These are phyloP conservation scores for Cercophora samala DNA, from an alignment of 495 filamentous ascomycete genomes.

Conservation along the genomic window DNA sequence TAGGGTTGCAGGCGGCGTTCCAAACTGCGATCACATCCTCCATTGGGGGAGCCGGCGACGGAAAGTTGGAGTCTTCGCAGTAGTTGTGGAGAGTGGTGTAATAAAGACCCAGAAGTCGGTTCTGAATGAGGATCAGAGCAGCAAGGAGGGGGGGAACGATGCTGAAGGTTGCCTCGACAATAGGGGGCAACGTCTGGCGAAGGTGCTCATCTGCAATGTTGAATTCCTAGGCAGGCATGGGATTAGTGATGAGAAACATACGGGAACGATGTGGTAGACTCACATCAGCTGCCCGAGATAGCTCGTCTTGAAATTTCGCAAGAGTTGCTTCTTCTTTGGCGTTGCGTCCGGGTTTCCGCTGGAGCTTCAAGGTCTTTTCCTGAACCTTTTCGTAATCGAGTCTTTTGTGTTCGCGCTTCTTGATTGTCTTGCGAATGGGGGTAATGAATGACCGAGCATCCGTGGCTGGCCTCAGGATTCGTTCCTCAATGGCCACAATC, in stretches of 20 bases:
- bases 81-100: constrained; percentile 83
- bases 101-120: constrained; percentile 74
- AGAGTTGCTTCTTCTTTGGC: constrained; percentile 75
- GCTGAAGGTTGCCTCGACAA: constrained; percentile 71
- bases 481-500: constrained; percentile 65
- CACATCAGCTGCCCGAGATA: constrained; percentile 65
- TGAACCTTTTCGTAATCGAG: constrained; percentile 83
- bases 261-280: constrained; percentile 13
- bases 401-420: constrained; percentile 86
- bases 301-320: constrained; percentile 74
- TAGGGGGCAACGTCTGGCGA: constrained; percentile 66
- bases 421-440: constrained; percentile 85
- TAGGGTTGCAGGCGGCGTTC: constrained; percentile 60
- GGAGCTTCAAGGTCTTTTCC: constrained; percentile 64
- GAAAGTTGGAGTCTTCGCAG: constrained; percentile 66
- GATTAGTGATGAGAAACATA: constrained; percentile 19
- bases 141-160: constrained; percentile 74
- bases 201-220: constrained; percentile 77
- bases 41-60: constrained; percentile 70
- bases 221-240: constrained; percentile 63
- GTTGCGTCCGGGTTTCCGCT: constrained; percentile 67
- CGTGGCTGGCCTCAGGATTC: constrained; percentile 68
- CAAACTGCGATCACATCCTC: constrained; percentile 68
- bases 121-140: constrained; percentile 76
- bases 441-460: constrained; percentile 68